These are phyloP conservation scores for Leptosphaerulina australis DNA, from an alignment of 2,329 filamentous ascomycete genomes.

Conservation along the genomic window DNA sequence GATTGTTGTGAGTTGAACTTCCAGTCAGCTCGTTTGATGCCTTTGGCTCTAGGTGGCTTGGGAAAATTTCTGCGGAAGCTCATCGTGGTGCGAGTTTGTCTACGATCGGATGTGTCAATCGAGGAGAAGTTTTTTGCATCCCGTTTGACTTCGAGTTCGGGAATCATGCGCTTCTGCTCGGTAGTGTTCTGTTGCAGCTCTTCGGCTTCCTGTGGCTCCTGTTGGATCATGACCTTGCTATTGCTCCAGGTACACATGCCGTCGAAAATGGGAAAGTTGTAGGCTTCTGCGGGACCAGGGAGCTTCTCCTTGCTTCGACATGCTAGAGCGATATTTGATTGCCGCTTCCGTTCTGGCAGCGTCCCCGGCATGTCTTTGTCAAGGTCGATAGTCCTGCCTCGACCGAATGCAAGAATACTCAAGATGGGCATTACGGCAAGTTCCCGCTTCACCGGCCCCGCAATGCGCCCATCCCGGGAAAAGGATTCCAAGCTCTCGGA, in stretches of 20 bases:
- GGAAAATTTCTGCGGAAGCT: no score
- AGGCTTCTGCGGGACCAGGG: neutral
- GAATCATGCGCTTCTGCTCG: no score
- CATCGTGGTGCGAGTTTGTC: no score
- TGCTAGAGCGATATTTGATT: no score
- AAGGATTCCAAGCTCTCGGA: neutral
- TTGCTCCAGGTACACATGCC: conserved; percentile 7
- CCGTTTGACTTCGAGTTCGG: no score
- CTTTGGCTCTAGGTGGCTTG: no score
- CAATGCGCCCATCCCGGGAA: neutral
- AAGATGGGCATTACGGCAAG: neutral
- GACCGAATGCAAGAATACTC: neutral
- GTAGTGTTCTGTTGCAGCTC: conserved; percentile 4
- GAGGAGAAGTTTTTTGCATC: no score
- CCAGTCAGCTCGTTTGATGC: no score
- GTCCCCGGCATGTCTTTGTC: neutral
- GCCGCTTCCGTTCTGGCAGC: no score
- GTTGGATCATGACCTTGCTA: neutral
- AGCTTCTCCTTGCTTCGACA: no score
- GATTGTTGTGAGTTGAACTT: no score
- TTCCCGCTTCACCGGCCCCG: neutral
- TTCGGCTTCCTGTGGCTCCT: conserved; percentile 5
- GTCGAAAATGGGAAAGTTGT: neutral
- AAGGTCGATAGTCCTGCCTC: neutral
- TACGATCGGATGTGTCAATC: no score